Base-by-base conservation (phyloP, 225 moss, liverwort and hornwort species). In the Thuidium tamariscinum region DNA sequence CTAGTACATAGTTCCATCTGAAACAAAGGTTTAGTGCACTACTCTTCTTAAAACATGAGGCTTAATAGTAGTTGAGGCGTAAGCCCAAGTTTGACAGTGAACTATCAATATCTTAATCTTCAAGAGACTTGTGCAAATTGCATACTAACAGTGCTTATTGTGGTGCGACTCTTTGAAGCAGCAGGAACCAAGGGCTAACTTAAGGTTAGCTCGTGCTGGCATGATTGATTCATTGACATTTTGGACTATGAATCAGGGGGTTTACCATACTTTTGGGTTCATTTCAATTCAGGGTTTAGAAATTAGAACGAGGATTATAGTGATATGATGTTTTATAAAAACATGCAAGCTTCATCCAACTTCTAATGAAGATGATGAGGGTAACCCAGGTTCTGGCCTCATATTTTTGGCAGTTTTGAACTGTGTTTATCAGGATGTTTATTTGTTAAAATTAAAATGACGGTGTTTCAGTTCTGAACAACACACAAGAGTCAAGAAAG, bases 381-480 rank as follows among this genome's bases (percentile, higher is more conserved):
- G 41, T 2, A 2, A 14, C 8, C 5, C 2, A 42, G 15, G 26
- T 42, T 69, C 26, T 8, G 0, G 5, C 8, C 2, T 26, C 15
- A 69, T 69, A 69, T 26, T 42, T 4, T 39, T 44, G 44, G 16
- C 7, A 26, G 9, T 46, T 29, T 29, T 29, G 3, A 29, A 29
- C 2, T 29, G 0, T 17, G 5, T 44, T 46, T 72, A 30, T 46
- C 3, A 70, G 0, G 14, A 26, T 70, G 1, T 41, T 42, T 9
- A 3, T 70, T 16, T 70, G 27, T 70, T 70, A 8, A 17, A 72
- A 46, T n/a, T n/a, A n/a, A n/a, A n/a, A n/a, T n/a, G n/a, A 27
- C 44, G 0, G 1, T 27, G 0, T 16, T 42, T 15, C 44, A n/a
- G n/a, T 29, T 2, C 1, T 1, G 39, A 26, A 16, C 8, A 29